These are phyloP conservation scores for Stemphylium beticola DNA, from an alignment of 2,329 filamentous ascomycete species.

Conservation along the genomic window DNA sequence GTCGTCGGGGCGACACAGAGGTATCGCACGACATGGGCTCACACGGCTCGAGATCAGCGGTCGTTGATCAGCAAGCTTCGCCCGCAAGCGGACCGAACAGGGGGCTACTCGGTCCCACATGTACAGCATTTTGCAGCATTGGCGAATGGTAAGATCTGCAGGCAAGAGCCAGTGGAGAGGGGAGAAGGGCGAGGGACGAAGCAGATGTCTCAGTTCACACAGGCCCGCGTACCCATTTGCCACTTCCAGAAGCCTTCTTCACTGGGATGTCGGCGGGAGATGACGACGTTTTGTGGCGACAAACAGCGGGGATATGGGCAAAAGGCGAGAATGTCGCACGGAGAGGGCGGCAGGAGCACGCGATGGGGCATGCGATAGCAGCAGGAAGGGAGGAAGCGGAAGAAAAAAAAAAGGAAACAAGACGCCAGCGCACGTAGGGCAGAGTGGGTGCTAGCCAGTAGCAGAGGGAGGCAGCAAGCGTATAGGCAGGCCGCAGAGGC, in stretches of 20 bases:
- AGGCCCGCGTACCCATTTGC: constrained; percentile 7
- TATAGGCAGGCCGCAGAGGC: constrained; percentile 1
- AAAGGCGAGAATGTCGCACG: neutral
- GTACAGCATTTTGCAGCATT: constrained; percentile 2
- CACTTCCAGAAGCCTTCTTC: constrained; percentile 25
- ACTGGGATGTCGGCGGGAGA: constrained; percentile 16
- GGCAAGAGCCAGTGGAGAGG: neutral
- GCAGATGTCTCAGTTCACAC: neutral
- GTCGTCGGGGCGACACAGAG: neutral
- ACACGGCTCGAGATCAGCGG: constrained; percentile 4
- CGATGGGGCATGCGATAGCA: neutral
- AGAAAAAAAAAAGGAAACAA: neutral
- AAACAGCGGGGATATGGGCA: neutral
- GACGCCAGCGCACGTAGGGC: constrained; percentile 9
- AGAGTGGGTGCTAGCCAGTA: constrained; percentile 6
- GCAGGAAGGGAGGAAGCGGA: neutral
- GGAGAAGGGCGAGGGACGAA: neutral
- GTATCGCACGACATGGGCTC: neutral
- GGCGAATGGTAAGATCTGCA: constrained; percentile 15
- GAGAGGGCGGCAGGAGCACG: neutral
- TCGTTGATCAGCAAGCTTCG: constrained; percentile 16
- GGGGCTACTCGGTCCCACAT: constrained; percentile 11
- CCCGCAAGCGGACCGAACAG: constrained; percentile 20
- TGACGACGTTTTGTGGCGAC: constrained; percentile 25
- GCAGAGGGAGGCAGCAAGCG: neutral